phyloP scores from a whole-genome alignment of 306 rosid genomes.

The Carpinus fangiana region DNA sequence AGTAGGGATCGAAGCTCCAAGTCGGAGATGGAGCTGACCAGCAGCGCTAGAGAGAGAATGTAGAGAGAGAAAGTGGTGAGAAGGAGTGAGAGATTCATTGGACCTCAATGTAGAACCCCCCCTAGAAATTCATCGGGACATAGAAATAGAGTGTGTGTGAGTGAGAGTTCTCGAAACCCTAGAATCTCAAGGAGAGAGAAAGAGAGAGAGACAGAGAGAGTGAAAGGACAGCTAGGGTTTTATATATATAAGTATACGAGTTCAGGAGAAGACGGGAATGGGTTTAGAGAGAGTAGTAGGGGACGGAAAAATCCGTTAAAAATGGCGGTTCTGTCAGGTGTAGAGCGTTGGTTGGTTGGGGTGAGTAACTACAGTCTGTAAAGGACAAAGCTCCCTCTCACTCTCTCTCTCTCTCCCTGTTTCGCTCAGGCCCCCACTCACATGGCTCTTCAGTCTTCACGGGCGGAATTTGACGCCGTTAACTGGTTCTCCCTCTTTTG shows the following conservation, averaged over 20 bases:
- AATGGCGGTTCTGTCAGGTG: slow-evolving; percentile 70
- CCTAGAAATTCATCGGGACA: slow-evolving; percentile 53
- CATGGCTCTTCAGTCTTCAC: slow-evolving; percentile 17
- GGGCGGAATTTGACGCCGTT: slow-evolving; percentile 13
- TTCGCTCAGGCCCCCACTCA: slow-evolving; percentile 18
- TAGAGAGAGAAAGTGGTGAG: slow-evolving; percentile 13
- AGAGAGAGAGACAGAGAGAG: slow-evolving; percentile 6
- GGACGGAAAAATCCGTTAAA: slow-evolving; percentile 44
- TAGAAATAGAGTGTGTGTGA: slow-evolving; percentile 12
- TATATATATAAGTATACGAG: background rate
- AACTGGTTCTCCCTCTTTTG: background rate
- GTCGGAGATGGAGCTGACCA: slow-evolving; percentile 31
- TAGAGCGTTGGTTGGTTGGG: slow-evolving; percentile 75
- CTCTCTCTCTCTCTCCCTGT: slow-evolving; percentile 6
- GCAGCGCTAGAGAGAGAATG: slow-evolving; percentile 11
- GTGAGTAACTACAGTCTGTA: slow-evolving; percentile 70
- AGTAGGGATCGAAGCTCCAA: slow-evolving; percentile 80
- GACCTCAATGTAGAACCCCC: slow-evolving; percentile 35
- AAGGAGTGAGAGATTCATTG: slow-evolving; percentile 58
- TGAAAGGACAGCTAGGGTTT: slow-evolving; percentile 34
- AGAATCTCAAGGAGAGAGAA: slow-evolving; percentile 30
- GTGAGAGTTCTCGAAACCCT: slow-evolving; percentile 51
- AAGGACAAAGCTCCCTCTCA: slow-evolving; percentile 36
- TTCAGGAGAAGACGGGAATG: background rate
- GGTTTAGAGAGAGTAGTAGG: slow-evolving; percentile 13